Evolutionary conservation across 805 yeast species (phyloP), one percentile per base, ranked within the genome.

Genomic region (Saturnispora serradocipensis): DNA sequence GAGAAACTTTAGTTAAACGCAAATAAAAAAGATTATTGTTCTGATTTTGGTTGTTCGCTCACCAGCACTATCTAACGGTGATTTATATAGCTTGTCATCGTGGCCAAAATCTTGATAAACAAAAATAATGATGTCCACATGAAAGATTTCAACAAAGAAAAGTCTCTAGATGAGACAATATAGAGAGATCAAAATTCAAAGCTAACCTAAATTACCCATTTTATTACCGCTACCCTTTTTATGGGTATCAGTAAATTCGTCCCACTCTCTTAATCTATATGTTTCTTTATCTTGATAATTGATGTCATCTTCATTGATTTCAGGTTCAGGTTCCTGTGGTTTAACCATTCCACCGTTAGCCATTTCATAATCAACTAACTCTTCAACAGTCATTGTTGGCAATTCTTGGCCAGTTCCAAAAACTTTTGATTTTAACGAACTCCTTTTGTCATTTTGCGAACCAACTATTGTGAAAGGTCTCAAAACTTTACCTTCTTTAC

Each of bases 371-470:
- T 89, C 95, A 49, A 93, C 71, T 54, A 86, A 83, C 59, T 93
- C 97, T 57, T 93, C 99, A 0, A 93, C 89, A 0, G 96, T 73
- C 93, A 93, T 88, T 0, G 97, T 88, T 2, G 99, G 99, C 28
- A 91, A 73, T 25, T 76, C 81, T 67, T 93, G 97, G 1, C 97
- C 99, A 2, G 95, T 88, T 1, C 97, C 97, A 58, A 78, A 81
- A 0, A 90, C 97, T 59, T 82, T 78, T 32, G 73, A 69, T 52
- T 75, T 72, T 16, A 88, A 57, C 45, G 82, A 50, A n/a, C 78
- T 36, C 79, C 80, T 53, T 80, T 75, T 32, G 49, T 54, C 43
- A 32, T 38, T 20, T 38, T 50, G 43, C 3, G 74, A 68, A 9
- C 83, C 71, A 13, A 81, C 79, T 16, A 91, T 74, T 0, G 91